Conservation (phyloP, 495 filamentous ascomycete genomes). For the Penicillium dipodomyicola region DNA sequence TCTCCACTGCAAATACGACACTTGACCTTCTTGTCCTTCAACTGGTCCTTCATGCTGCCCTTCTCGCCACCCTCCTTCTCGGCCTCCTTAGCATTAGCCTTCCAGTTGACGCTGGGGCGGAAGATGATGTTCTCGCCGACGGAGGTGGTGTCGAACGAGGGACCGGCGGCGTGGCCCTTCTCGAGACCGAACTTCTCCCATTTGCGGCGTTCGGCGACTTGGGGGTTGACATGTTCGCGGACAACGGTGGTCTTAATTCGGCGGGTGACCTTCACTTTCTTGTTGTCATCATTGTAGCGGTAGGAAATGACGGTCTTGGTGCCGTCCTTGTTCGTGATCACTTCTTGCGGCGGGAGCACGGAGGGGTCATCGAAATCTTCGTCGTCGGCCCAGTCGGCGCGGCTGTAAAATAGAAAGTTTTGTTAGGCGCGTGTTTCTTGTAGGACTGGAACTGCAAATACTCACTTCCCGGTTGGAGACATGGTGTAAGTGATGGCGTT, state of each 20-base stretch:
- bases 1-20: slow-evolving; percentile 98
- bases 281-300: slow-evolving; percentile 85
- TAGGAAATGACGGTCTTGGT: slow-evolving; percentile 93
- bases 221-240: slow-evolving; percentile 91
- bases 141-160: slow-evolving; percentile 79
- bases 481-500: slow-evolving; percentile 39
- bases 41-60: slow-evolving; percentile 76
- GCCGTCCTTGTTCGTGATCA: slow-evolving; percentile 93
- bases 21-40: slow-evolving; percentile 99
- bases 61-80: slow-evolving; percentile 72
- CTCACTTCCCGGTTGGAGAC: slow-evolving; percentile 51
- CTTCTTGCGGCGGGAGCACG: slow-evolving; percentile 78
- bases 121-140: slow-evolving; percentile 98
- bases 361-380: slow-evolving; percentile 82
- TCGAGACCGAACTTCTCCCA: slow-evolving; percentile 94
- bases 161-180: slow-evolving; percentile 64
- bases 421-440: slow-evolving; percentile 15
- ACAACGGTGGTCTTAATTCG: slow-evolving; percentile 86
- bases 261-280: slow-evolving; percentile 94
- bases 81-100: slow-evolving; percentile 78
- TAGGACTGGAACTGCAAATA: slow-evolving; percentile 10
- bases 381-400: slow-evolving; percentile 94
- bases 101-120: slow-evolving; percentile 85
- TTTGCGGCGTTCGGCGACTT: slow-evolving; percentile 85
- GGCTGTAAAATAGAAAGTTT: slow-evolving; percentile 42